These are phyloP conservation scores for Moricandia moricandioides DNA, from an alignment of 345 rosid genomes.

Conservation along the genomic window DNA sequence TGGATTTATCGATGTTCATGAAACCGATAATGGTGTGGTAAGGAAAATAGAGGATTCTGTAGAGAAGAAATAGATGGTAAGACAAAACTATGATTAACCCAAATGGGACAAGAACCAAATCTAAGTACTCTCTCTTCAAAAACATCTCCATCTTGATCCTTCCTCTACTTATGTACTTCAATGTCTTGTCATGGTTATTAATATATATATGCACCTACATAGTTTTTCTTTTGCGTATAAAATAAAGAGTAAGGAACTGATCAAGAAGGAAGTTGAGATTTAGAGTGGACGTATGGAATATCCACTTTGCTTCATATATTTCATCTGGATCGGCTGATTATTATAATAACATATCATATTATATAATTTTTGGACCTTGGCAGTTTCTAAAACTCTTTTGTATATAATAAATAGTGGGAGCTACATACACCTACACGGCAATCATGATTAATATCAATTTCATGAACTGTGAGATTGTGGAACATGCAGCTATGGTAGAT, in stretches of 20 bases:
- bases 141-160: conserved; percentile 35
- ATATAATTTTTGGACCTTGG: neutral
- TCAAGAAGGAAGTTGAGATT: conserved; percentile 17
- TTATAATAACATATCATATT: neutral
- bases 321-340: conserved; percentile 11
- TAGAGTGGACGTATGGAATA: conserved; percentile 32
- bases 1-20: conserved; percentile 63
- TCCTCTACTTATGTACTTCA: conserved; percentile 11
- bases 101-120: conserved; percentile 63
- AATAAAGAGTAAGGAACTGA: conserved; percentile 12
- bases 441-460: neutral
- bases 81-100: conserved; percentile 56
- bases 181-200: neutral
- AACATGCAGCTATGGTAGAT: neutral
- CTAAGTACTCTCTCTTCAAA: conserved; percentile 54
- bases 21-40: conserved; percentile 62
- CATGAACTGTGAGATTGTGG: neutral
- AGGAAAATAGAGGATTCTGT: conserved; percentile 57
- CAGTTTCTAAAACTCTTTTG: neutral
- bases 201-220: neutral
- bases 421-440: neutral
- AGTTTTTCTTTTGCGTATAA: neutral
- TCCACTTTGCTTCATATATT: conserved; percentile 29
- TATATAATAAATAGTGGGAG: neutral
- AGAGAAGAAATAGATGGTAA: conserved; percentile 60